A percentile compares a stretch with the other conserved stretches of the same genome.
Conservation (phyloP, 1,139 yeast species). For the Pichia sp. region DNA sequence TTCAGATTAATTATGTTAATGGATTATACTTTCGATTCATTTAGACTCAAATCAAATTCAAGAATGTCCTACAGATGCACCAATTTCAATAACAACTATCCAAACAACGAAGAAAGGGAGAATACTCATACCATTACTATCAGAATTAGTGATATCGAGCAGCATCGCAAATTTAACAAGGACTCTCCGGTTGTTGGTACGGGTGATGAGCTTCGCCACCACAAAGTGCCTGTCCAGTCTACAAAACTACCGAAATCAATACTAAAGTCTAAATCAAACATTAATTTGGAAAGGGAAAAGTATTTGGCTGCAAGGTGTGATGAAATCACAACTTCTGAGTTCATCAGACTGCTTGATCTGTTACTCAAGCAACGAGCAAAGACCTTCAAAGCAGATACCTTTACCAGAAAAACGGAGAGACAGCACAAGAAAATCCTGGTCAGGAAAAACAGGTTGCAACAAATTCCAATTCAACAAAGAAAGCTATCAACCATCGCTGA, state of each 20-base stretch:
- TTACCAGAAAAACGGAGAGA: background rate
- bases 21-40: slow-evolving; percentile 3
- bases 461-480: too few relatives aligned
- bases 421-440: background rate
- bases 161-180: background rate
- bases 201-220: too few relatives aligned
- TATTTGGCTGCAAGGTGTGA: background rate
- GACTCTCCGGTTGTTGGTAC: background rate
- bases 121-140: too few relatives aligned
- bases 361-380: background rate
- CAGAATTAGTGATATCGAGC: background rate
- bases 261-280: background rate
- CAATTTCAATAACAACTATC: background rate
- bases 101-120: background rate
- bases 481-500: background rate
- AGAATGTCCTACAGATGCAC: background rate
- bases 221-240: background rate
- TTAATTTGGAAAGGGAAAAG: background rate
- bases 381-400: background rate
- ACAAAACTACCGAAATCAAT: background rate
- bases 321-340: background rate
- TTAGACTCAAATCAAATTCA: background rate
- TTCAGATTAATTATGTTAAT: slow-evolving; percentile 1
- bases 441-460: too few relatives aligned
- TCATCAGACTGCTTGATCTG: background rate